Base-by-base conservation (phyloP, 2,329 filamentous ascomycete species). In the Alternaria panax region DNA sequence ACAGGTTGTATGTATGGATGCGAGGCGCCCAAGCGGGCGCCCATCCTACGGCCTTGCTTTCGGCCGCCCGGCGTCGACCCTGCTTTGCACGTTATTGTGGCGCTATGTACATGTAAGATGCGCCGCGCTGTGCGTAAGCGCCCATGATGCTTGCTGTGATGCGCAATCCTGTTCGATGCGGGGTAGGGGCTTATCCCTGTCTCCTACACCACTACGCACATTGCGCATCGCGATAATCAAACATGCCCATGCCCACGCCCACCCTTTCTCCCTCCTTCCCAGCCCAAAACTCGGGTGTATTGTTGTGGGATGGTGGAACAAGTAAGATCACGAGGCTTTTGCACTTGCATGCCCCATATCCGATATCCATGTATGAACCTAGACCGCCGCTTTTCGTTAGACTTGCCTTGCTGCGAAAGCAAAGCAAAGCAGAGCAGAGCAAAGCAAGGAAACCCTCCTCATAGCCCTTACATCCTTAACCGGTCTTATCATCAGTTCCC, bases 71-170 rank as follows among this genome's bases (percentile, higher is more conserved):
- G 6, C 12, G 11, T 14, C 30, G 30, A 34, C 30, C 30, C 30
- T 1, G 30, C 16, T 25, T 38, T 27, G 22, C 60, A 59, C 60
- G 60, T 62, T 62, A 47, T 59, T 57, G 59, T 47, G 45, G 45
- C 45, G 28, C n/a, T n/a, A n/a, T n/a, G n/a, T 14, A 34, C 30
- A 34, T 34, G 30, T 34, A 34, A 34, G 12, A 34, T 34, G 30
- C 30, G 30, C 14, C 30, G 30, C 30, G 30, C 30, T 52, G 59
- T 53, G 51, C 50, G 42, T 41, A 60, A 60, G 54, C 59, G 59
- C 59, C 58, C 25, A 52, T 60, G 50, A 9, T 7, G 27, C 27
- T 9, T 9, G 9, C 9, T 7, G 7, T 14, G 12, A 34, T 34
- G 30, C 12, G 30, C 30, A 34, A 34, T 34, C 30, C 14, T 34